Base-by-base conservation (phyloP, 176 grass and related monocot genomes). In the Triticum turgidum region DNA sequence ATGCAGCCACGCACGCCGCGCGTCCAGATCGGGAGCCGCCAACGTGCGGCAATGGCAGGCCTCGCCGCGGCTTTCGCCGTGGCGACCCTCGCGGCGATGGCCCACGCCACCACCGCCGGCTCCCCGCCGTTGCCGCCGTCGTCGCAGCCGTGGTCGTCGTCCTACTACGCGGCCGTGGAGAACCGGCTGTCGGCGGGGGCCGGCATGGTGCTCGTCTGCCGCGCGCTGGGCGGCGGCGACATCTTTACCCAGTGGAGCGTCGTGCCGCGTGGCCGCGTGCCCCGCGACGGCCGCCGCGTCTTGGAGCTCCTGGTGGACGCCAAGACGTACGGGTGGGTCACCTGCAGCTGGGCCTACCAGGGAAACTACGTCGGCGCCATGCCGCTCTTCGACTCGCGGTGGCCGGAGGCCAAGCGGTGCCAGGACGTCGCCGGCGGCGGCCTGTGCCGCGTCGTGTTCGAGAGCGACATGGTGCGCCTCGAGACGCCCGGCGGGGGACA, bases 131-230 rank as follows among this genome's bases (percentile, higher is more conserved):
- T 71, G 21, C 27, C 51, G 7, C 51, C 73, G 14, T 61, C 85
- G 2, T 91, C 49, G 5, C 49, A 52, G 9, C 63, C 69, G 25
- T 52, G 49, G 20, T 47, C 38, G 6, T 76, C 73, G 25, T 61
- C 85, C 0, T 91, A 51, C 89, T 91, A 84, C 68, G 85, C 61
- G 25, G 37, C 66, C 1, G 68, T 91, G 68, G 81, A 91, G 81
- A 91, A 91, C 85, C 58, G 61, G 9, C 81, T 84, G 1, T 47
- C 80, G 1, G 37, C 75, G 3, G 59, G 7, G 5, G 34, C 2
- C 34, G 89, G 89, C 34, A 91, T 91, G 89, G 39, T 49, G 38
- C 89, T 91, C 1, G 61, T 73, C 10, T 91, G 89, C 85, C 81
- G 61, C 24, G 42, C 81, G 9, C 5, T 84, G 13, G 81, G 75